Base-by-base conservation (phyloP, 768 basidiomycete species). In the Leccinellum rugosiceps region DNA sequence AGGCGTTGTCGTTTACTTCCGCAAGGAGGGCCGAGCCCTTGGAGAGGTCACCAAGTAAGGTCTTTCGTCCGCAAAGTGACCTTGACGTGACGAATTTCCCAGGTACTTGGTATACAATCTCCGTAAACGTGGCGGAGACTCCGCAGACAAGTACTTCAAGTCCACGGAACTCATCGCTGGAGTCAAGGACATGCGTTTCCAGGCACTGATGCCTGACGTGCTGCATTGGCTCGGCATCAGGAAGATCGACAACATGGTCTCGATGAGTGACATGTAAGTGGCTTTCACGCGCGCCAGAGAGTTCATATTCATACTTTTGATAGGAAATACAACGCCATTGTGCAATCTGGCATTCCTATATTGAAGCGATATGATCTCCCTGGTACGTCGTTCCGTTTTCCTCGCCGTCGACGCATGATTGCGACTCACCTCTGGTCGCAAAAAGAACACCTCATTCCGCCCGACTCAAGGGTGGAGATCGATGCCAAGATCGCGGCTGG, bases 401-500 rank as follows among this genome's bases (percentile, higher is more conserved):
- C 5, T 6, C 34, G 1, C 17, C 14, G 9, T 21, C 1, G 8
- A 34, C 9, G 8, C 25, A 21, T 31, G 13, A 28, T 25, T 52
- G n/a, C 4, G 9, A 34, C 23, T 49, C 7, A 60, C 19, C 9
- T 43, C 3, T 44, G 21, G 11, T 44, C 21, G 14, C 57, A 84
- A 41, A 31, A 41, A 41, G 92, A 92, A 52, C 82, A 96, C 61
- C 84, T 97, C 55, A 90, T 97, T 60, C 94, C 93, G 0, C 90
- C 88, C 34, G 91, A 94, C 73, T 89, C 89, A 44, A 83, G 86
- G 15, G 95, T 98, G 26, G 95, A 98, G 77, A 97, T 96, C 60
- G 92, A 97, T 63, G 95, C 95, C 34, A 98, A 97, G 82, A 94
- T 94, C 63, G 91, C 92, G 11, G 87, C 92, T 5, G 95, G 94